Evolutionary conservation across 2,329 filamentous ascomycete genomes (phyloP), one percentile per base, ranked within the genome.

Genomic region (Eutypella sp.): DNA sequence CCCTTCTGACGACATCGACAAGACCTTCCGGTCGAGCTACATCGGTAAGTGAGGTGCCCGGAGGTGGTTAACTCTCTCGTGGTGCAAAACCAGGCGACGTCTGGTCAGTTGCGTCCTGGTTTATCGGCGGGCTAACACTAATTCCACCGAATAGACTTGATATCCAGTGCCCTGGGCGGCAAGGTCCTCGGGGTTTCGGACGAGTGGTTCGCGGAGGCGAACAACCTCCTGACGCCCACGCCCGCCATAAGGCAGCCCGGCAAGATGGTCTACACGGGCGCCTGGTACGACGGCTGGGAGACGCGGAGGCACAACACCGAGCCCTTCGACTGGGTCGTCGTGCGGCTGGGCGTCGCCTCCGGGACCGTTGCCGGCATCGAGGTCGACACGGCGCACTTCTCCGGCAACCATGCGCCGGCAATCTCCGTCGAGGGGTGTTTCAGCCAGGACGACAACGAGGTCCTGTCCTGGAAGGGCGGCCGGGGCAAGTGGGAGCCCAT

Each of bases 331-430:
- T 86, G 81, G 74, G 82, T 82, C 18, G 71, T 85, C 48, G 75
- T 85, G 50, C 76, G 81, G 45, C 72, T 86, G 5, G 82, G 82
- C 40, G 82, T 86, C 31, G 78, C 85, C 9, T 87, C 83, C 2
- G 88, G 87, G 40, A 84, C 75, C 15, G 78, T 92, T 23, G 76
- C 79, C 48, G 88, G 88, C 15, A 72, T 91, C 40, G 88, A 92
- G 68, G 76, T 92, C 52, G 87, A 92, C 67, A 92, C 88, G 3
- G 81, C 85, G 41, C 88, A 84, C 71, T 93, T 92, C 74, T 82
- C 78, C 48, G 88, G 88, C 49, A 92, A 92, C 68, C 84, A 92
- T 61, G 88, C 87, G 6, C 87, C 87, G 1, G 84, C 83, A 53
- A 81, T 91, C 58, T 87, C 83, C 0, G 84, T 93, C 16, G 83